Evolutionary conservation across 345 rosid genomes (phyloP), one percentile per base, ranked within the genome.

Genomic region (Hibiscus syriacus): DNA sequence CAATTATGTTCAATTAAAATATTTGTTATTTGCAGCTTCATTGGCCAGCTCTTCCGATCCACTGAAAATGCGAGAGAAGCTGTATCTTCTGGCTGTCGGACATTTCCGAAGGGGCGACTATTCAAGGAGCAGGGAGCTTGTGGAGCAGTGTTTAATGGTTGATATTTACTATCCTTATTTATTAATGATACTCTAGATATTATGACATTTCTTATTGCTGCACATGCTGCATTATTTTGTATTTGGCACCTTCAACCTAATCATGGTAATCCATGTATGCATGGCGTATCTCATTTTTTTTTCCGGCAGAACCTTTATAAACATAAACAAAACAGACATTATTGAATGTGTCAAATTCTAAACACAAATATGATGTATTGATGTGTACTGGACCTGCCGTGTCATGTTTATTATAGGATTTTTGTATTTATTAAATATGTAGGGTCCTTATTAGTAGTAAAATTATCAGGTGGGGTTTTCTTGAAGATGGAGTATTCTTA

Each of bases 1-100:
- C 55, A 23, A 36, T 29, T 29, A 13, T 41, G 45, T 71, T 57
- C 50, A 59, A 77, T 9, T 11, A 66, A 36, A 45, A 17, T 9
- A 39, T 76, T 73, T 67, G 79, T 77, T 82, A 85, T 82, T 68
- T 75, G 68, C 68, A 76, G n/a, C n/a, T n/a, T n/a, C n/a, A n/a
- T n/a, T n/a, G n/a, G n/a, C n/a, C n/a, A n/a, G n/a, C n/a, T n/a
- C 79, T 46, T 72, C 69, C 26, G 75, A 78, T 73, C 76, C 86
- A 12, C 29, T 80, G 76, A 82, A 79, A 64, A 58, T 69, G 76
- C 80, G 83, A 64, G 97, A 90, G 82, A 86, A 88, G 74, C 76
- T 88, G 16, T 90, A 90, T 81, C 94, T 88, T 46, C 86, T 90
- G 68, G 94, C 92, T 30, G 73, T 88, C 63, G 97, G 97, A 5